Evolutionary conservation across 495 filamentous ascomycete species (phyloP).

Genomic region (Hypoxylon fragiforme): DNA sequence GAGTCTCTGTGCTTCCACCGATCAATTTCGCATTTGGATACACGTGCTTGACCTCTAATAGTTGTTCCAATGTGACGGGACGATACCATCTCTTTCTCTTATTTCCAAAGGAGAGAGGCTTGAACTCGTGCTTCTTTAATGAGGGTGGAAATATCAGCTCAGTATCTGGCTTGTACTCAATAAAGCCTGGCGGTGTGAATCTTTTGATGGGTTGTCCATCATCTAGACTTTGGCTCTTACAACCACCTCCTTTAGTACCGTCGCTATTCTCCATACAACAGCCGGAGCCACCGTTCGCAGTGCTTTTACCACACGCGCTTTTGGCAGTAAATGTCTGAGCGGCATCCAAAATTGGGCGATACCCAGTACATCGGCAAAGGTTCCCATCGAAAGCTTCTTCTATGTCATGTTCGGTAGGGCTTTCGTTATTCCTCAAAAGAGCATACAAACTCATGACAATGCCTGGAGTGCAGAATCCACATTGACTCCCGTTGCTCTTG

Average conservation of each 20-base stretch:
- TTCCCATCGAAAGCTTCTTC: conserved; percentile 96
- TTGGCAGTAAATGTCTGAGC: conserved; percentile 70
- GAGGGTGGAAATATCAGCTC: conserved; percentile 92
- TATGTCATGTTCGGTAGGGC: conserved; percentile 71
- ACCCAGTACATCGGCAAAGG: conserved; percentile 93
- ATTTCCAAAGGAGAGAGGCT: conserved; percentile 85
- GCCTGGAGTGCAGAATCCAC: conserved; percentile 90
- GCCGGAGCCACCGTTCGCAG: conserved; percentile 62
- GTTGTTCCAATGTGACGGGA: conserved; percentile 81
- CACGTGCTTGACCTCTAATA: conserved; percentile 85
- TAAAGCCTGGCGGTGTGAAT: conserved; percentile 84
- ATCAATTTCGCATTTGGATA: conserved; percentile 91
- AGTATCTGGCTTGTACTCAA: conserved; percentile 88
- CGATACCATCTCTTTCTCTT: conserved; percentile 94
- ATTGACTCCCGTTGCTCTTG: conserved; percentile 68
- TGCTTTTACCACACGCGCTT: conserved; percentile 59
- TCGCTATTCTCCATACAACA: conserved; percentile 69
- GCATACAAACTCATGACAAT: conserved; percentile 97
- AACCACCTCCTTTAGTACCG: conserved; percentile 56
- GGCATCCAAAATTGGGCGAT: conserved; percentile 90
- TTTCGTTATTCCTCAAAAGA: conserved; percentile 72
- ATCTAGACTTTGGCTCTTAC: conserved; percentile 52
- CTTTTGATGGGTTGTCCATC: conserved; percentile 62
- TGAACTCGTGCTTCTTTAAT: conserved; percentile 78
- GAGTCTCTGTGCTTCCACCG: conserved; percentile 93